Conservation (phyloP, 2,329 filamentous ascomycete genomes). For the Aschersonia sp. region DNA sequence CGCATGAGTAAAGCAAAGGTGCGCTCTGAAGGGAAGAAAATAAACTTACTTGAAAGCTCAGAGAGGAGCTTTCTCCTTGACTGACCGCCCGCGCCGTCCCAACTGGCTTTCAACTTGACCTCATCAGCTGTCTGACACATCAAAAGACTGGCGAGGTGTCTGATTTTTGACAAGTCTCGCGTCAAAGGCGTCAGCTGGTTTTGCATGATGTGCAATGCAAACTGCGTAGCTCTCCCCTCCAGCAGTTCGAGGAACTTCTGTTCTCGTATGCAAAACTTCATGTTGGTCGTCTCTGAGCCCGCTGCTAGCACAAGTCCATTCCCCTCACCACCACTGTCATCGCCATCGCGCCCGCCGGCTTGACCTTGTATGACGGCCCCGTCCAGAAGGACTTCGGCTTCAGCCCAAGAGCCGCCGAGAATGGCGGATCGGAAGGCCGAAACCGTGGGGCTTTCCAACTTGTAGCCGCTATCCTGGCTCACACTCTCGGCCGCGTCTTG, state of each 20-base stretch:
- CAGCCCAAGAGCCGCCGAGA: conserved; percentile 63
- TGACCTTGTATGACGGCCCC: conserved; percentile 22
- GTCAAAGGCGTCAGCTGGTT: conserved; percentile 77
- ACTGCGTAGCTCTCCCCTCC: conserved; percentile 56
- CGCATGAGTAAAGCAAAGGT: background rate
- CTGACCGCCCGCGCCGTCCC: conserved; percentile 66
- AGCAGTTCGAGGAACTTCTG: conserved; percentile 92
- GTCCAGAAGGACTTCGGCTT: conserved; percentile 71
- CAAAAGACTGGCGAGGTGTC: conserved; percentile 74
- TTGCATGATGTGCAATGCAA: conserved; percentile 70
- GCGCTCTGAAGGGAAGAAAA: background rate
- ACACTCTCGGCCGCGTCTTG: conserved; percentile 59
- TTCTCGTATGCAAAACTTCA: conserved; percentile 79
- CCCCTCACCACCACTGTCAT: conserved; percentile 8
- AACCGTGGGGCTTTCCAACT: conserved; percentile 74
- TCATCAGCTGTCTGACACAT: conserved; percentile 77
- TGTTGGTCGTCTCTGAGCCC: conserved; percentile 59
- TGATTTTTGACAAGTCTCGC: conserved; percentile 61
- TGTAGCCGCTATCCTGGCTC: conserved; percentile 68
- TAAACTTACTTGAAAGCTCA: conserved; percentile 60
- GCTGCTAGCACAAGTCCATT: conserved; percentile 61
- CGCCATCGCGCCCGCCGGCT: conserved; percentile 17
- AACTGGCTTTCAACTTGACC: conserved; percentile 59
- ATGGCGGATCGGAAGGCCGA: conserved; percentile 75
- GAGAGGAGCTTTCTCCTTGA: conserved; percentile 66